phyloP scores from a whole-genome alignment of 1,284 basidiomycete genomes.

The Ceraceosorus bombacis region DNA sequence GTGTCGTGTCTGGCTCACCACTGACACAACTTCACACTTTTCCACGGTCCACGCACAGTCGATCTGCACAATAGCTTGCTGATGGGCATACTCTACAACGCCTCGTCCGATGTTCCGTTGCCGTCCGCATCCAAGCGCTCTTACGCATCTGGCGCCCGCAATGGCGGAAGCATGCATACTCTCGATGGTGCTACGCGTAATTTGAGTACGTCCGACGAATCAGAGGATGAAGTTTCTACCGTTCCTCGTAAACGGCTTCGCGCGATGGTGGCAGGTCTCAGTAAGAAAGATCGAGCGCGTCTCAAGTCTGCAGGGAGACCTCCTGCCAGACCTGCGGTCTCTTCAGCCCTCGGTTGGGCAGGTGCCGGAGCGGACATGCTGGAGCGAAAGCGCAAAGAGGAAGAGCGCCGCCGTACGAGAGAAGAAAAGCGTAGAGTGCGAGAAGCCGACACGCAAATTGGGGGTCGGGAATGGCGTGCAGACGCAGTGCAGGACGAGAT shows the following conservation, averaged over 20 bases:
- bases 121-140: constrained; percentile 17
- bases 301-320: constrained; percentile 36
- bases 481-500: constrained; percentile 25
- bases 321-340: constrained; percentile 4
- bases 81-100: constrained; percentile 51
- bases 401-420: constrained; percentile 40
- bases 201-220: neutral
- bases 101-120: constrained; percentile 36
- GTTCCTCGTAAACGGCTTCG: constrained; percentile 39
- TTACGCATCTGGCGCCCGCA: neutral
- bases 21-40: no score
- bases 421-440: constrained; percentile 42
- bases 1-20: no score
- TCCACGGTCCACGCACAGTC: constrained; percentile 23
- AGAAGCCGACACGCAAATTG: constrained; percentile 39
- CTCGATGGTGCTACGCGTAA: constrained; percentile 13
- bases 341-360: constrained; percentile 29
- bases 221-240: neutral
- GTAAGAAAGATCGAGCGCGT: constrained; percentile 35
- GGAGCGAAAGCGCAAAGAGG: constrained; percentile 46
- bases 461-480: constrained; percentile 38
- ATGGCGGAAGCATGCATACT: neutral
- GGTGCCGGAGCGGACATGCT: constrained; percentile 46
- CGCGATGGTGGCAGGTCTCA: constrained; percentile 35
- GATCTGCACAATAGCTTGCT: constrained; percentile 51